Evolutionary conservation across 148 eudicot species (phyloP).

Genomic region (Rheum nobile): DNA sequence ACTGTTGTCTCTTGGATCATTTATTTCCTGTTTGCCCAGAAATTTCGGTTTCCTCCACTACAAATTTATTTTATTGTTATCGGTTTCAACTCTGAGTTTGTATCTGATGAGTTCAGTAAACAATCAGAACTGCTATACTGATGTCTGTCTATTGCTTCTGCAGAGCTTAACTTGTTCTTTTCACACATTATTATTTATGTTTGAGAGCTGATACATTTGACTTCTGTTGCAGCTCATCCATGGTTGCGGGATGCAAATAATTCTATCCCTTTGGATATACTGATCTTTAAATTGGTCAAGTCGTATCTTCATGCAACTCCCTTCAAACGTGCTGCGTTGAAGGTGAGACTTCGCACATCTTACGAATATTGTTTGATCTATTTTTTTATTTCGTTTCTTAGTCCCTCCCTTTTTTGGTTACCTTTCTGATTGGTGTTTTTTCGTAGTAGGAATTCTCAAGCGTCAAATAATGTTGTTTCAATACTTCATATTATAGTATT

Average conservation of each 20-base stretch:
- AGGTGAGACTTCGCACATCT: constrained; percentile 22
- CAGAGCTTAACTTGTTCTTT: neutral
- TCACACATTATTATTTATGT: neutral
- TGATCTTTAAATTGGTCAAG: constrained; percentile 53
- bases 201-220: neutral
- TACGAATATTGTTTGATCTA: neutral
- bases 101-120: neutral
- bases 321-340: constrained; percentile 52
- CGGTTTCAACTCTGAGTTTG: neutral
- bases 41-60: neutral
- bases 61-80: neutral
- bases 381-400: neutral
- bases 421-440: neutral
- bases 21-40: neutral
- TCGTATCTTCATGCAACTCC: constrained; percentile 55
- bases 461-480: neutral
- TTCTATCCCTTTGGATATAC: constrained; percentile 46
- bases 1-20: neutral
- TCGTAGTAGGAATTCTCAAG: neutral
- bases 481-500: neutral
- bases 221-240: constrained; percentile 39
- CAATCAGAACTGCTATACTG: neutral
- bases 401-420: neutral
- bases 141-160: neutral
- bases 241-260: constrained; percentile 44